Evolutionary conservation across 129 eudicot species (phyloP).

Genomic region (Artemisia argyi): DNA sequence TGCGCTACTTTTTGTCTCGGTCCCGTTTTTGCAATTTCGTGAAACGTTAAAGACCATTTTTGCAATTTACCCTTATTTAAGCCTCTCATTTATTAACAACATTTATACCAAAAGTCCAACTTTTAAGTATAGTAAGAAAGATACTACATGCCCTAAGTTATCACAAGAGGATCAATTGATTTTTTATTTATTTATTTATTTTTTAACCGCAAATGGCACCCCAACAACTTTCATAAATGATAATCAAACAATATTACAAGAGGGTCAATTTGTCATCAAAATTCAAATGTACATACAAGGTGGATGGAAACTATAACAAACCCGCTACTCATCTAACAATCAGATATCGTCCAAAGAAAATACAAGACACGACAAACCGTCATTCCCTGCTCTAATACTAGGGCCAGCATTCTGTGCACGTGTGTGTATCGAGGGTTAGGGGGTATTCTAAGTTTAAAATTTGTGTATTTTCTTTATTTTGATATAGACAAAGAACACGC

Average conservation of each 20-base stretch:
- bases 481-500: constrained; percentile 10
- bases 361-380: background rate
- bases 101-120: too few species aligned
- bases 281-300: background rate
- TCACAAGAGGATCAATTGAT: too few species aligned
- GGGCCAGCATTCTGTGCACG: background rate
- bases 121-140: too few species aligned
- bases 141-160: too few species aligned
- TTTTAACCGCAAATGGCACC: background rate
- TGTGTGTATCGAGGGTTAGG: background rate
- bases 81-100: too few species aligned
- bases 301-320: background rate
- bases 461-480: constrained; percentile 12
- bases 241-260: background rate
- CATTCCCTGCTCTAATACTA: constrained; percentile 16
- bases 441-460: background rate
- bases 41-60: too few species aligned
- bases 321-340: background rate
- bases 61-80: too few species aligned
- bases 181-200: too few species aligned
- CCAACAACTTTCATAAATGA: background rate
- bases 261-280: background rate
- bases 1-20: too few species aligned
- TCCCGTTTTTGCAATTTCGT: too few species aligned
- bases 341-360: background rate